Evolutionary conservation across 768 basidiomycete genomes (phyloP).

Genomic region (Rhizopogon vesiculosus): DNA sequence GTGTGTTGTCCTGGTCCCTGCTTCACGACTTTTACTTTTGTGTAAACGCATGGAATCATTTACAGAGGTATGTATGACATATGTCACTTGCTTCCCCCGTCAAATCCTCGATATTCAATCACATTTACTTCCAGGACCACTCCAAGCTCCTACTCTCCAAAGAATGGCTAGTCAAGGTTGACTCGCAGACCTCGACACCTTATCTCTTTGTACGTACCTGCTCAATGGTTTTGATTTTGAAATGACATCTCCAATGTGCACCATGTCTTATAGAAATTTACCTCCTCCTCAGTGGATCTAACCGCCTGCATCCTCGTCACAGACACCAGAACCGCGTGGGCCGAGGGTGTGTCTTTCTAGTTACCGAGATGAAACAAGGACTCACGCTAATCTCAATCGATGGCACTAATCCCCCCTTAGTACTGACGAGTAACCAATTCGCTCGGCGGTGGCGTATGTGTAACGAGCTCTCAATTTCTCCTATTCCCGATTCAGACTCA

Average conservation of each 20-base stretch:
- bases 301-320: slow-evolving; percentile 62
- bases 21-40: neutral
- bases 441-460: slow-evolving; percentile 67
- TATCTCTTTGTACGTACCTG: slow-evolving; percentile 65
- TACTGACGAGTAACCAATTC: slow-evolving; percentile 50
- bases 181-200: slow-evolving; percentile 53
- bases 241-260: neutral
- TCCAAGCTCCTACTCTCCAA: slow-evolving; percentile 52
- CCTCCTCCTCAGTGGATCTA: slow-evolving; percentile 48
- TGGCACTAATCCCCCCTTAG: slow-evolving; percentile 29
- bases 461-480: slow-evolving; percentile 36
- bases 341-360: slow-evolving; percentile 49
- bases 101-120: neutral
- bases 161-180: slow-evolving; percentile 73
- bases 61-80: slow-evolving; percentile 31
- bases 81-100: neutral
- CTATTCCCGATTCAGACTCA: slow-evolving; percentile 28
- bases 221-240: neutral
- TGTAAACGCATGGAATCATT: slow-evolving; percentile 40
- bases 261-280: slow-evolving; percentile 51
- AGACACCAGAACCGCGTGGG: slow-evolving; percentile 72
- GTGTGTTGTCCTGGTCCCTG: neutral
- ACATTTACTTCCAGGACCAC: slow-evolving; percentile 39
- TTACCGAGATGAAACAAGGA: slow-evolving; percentile 4
- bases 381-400: slow-evolving; percentile 15